phyloP scores from a whole-genome alignment of 2,329 filamentous ascomycete species.

The Phialophora chinensis region DNA sequence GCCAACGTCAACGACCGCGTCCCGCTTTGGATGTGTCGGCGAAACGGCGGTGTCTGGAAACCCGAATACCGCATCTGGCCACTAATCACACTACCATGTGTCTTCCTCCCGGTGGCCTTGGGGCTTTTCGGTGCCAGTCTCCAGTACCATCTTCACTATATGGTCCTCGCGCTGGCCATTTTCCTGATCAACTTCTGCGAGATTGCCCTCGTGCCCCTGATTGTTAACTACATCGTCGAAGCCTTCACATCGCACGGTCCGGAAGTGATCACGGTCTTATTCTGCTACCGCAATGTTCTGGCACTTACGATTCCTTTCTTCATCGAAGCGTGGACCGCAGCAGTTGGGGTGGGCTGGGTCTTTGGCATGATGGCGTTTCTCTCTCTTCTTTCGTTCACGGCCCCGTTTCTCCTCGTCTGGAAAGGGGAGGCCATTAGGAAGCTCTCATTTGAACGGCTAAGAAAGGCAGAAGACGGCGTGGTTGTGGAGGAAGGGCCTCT shows the following conservation, averaged over 20 bases:
- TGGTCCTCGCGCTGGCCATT: conserved; percentile 21
- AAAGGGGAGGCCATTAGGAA: no score
- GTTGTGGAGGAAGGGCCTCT: no score
- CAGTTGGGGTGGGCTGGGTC: conserved; percentile 23
- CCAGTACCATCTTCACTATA: conserved; percentile 21
- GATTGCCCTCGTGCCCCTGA: conserved; percentile 1
- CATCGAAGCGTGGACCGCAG: conserved; percentile 16
- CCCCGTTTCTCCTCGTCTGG: no score
- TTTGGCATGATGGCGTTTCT: conserved; percentile 26
- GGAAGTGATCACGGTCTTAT: conserved; percentile 12
- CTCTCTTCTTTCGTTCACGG: conserved; percentile 7
- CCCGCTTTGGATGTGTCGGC: conserved; percentile 34
- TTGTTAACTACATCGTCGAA: conserved; percentile 24
- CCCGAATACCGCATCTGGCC: conserved; percentile 50
- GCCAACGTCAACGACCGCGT: conserved; percentile 36
- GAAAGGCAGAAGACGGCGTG: no score
- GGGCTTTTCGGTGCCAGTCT: conserved; percentile 42
- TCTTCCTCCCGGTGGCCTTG: conserved; percentile 44
- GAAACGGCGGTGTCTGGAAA: conserved; percentile 45
- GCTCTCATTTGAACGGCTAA: no score
- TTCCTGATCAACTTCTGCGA: conserved; percentile 20
- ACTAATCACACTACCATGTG: conserved; percentile 42
- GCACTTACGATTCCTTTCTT: conserved; percentile 16
- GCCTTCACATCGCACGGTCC: conserved; percentile 11
- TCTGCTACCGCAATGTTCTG: conserved; percentile 14